phyloP scores from a whole-genome alignment of 257 asterid genomes.

The Leonotis leonurus region DNA sequence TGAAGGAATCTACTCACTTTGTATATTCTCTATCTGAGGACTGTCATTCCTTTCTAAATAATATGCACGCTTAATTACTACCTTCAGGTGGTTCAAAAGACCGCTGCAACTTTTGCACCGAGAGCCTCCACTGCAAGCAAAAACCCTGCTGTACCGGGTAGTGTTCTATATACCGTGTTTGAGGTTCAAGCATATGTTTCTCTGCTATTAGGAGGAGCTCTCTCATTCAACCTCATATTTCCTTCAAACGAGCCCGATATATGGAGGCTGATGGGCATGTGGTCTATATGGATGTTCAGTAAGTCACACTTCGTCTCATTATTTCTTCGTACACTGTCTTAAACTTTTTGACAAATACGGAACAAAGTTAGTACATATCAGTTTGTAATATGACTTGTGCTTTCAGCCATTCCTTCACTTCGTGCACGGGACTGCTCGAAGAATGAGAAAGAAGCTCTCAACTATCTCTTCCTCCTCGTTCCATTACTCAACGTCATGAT shows the following conservation, averaged over 20 bases:
- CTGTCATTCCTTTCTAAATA: neutral
- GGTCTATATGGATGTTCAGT: slow-evolving; percentile 99
- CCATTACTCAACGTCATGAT: slow-evolving; percentile 72
- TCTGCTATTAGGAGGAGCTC: slow-evolving; percentile 76
- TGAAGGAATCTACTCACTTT: too few species aligned
- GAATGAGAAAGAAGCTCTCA: slow-evolving; percentile 93
- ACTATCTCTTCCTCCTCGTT: slow-evolving; percentile 71
- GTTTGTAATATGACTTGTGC: too few species aligned
- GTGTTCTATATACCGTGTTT: slow-evolving; percentile 60
- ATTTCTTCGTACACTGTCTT: too few species aligned
- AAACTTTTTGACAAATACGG: too few species aligned
- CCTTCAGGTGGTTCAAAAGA: slow-evolving; percentile 82
- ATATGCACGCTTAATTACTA: too few species aligned
- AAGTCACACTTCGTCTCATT: slow-evolving; percentile 31
- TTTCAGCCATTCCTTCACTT: slow-evolving; percentile 92
- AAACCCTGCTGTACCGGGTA: slow-evolving; percentile 87
- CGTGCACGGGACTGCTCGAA: slow-evolving; percentile 97
- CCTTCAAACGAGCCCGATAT: slow-evolving; percentile 90
- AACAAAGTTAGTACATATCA: too few species aligned
- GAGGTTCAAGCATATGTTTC: slow-evolving; percentile 84
- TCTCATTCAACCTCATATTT: slow-evolving; percentile 78
- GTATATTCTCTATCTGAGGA: too few species aligned
- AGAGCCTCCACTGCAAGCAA: slow-evolving; percentile 84
- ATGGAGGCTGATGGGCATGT: slow-evolving; percentile 98
- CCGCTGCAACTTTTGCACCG: slow-evolving; percentile 97